A percentile compares a stretch with the other conserved stretches of the same genome.
Conservation (phyloP, 129 eudicot species). For the Flaveria trinervia region DNA sequence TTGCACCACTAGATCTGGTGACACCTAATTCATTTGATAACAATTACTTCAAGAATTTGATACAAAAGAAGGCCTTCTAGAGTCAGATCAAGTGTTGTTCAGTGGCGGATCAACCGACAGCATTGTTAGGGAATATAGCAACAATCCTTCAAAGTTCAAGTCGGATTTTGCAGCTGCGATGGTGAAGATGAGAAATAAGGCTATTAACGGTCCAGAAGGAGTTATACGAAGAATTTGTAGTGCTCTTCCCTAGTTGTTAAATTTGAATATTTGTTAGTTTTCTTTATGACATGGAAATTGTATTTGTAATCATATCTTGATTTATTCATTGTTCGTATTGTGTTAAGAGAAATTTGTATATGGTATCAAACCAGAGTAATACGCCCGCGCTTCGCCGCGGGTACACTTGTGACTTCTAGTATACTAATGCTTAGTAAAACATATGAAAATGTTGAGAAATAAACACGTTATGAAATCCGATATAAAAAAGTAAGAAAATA, state of each 20-base stretch:
- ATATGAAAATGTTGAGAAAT: too few species aligned
- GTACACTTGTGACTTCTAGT: too few species aligned
- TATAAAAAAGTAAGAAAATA: too few species aligned
- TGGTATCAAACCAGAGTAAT: too few species aligned
- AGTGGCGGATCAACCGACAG: slow-evolving; percentile 59
- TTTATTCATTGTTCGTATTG: background rate
- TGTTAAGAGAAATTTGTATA: too few species aligned
- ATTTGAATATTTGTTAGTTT: too few species aligned
- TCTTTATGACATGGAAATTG: background rate
- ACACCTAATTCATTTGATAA: slow-evolving; percentile 55
- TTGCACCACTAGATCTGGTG: slow-evolving; percentile 57
- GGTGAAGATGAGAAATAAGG: slow-evolving; percentile 70
- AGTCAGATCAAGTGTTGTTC: slow-evolving; percentile 76
- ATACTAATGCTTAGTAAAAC: too few species aligned
- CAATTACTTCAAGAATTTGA: slow-evolving; percentile 49
- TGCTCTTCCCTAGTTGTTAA: slow-evolving; percentile 24
- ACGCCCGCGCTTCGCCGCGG: too few species aligned
- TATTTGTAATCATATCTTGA: background rate
- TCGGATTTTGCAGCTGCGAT: slow-evolving; percentile 66
- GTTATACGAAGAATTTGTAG: slow-evolving; percentile 54
- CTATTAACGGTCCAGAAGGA: slow-evolving; percentile 54
- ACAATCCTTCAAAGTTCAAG: slow-evolving; percentile 39
- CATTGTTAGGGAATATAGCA: slow-evolving; percentile 44
- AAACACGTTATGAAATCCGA: too few species aligned
- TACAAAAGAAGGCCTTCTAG: slow-evolving; percentile 60